A percentile compares a stretch with the other conserved stretches of the same genome.
phyloP scores from a whole-genome alignment of 345 rosid species.

The Atalantia buxifolia region DNA sequence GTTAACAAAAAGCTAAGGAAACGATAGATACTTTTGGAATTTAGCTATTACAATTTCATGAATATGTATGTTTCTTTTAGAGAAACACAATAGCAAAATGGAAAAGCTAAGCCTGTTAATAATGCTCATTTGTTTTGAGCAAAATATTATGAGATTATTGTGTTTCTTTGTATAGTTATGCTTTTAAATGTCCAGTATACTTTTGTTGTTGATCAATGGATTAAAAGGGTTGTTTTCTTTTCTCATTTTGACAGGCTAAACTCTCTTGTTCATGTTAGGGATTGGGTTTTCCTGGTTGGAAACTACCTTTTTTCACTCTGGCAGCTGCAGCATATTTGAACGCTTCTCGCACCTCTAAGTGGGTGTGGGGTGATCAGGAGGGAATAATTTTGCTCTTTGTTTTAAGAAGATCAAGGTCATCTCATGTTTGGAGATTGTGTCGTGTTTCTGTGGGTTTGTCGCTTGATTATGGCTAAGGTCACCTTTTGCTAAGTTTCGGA shows the following conservation, averaged over 20 bases:
- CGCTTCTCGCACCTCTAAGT: conserved; percentile 88
- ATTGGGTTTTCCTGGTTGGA: conserved; percentile 45
- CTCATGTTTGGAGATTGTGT: conserved; percentile 83
- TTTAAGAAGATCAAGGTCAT: conserved; percentile 76
- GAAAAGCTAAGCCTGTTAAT: background rate
- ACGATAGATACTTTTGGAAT: background rate
- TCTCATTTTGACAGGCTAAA: conserved; percentile 36
- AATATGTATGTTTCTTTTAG: background rate
- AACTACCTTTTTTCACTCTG: conserved; percentile 77
- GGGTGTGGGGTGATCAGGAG: conserved; percentile 84
- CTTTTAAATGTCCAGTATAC: background rate
- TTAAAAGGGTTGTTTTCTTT: background rate
- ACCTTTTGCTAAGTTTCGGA: conserved; percentile 17
- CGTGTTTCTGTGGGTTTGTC: conserved; percentile 85
- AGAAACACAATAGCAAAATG: background rate
- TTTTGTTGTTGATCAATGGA: background rate
- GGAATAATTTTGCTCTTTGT: conserved; percentile 46
- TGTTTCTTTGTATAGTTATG: background rate
- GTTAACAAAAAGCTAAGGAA: background rate
- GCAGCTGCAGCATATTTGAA: conserved; percentile 72
- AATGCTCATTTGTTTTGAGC: background rate
- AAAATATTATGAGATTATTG: background rate
- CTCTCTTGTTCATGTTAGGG: conserved; percentile 28
- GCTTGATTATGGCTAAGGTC: conserved; percentile 93
- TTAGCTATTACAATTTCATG: background rate